These are phyloP conservation scores for Ballota nigra DNA, from an alignment of 257 asterid genomes.

Conservation along the genomic window DNA sequence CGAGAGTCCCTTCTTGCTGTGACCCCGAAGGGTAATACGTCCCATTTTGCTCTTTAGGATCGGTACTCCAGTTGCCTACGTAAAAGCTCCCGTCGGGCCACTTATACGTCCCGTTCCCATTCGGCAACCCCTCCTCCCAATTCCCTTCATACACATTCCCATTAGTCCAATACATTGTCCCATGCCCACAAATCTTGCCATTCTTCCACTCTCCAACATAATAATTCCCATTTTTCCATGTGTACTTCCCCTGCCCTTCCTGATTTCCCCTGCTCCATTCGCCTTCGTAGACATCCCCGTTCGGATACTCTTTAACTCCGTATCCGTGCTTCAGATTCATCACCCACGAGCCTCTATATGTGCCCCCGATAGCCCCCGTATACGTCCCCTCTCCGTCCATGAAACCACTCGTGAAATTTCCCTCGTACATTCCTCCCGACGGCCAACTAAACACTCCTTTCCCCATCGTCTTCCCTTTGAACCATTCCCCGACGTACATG, in stretches of 20 bases:
- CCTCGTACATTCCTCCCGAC: constrained; percentile 77
- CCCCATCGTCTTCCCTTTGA: constrained; percentile 73
- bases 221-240: constrained; percentile 65
- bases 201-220: constrained; percentile 77
- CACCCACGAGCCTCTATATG: constrained; percentile 73
- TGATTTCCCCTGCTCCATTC: constrained; percentile 84
- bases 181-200: constrained; percentile 64
- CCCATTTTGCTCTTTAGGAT: constrained; percentile 69
- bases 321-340: constrained; percentile 79
- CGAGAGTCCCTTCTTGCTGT: constrained; percentile 45
- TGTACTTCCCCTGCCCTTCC: constrained; percentile 71
- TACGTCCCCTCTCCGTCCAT: constrained; percentile 92
- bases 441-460: constrained; percentile 84
- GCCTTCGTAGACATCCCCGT: constrained; percentile 77
- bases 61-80: constrained; percentile 74
- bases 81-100: constrained; percentile 81
- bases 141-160: constrained; percentile 66
- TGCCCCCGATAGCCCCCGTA: constrained; percentile 58
- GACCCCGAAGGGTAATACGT: constrained; percentile 66
- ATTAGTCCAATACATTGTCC: constrained; percentile 57
- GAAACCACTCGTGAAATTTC: constrained; percentile 86
- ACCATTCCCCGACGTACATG: constrained; percentile 89
- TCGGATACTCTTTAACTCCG: constrained; percentile 61
- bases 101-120: constrained; percentile 58
- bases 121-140: constrained; percentile 82